Evolutionary conservation across 805 yeast genomes (phyloP).

Genomic region (Nakazawaea anatomiae): DNA sequence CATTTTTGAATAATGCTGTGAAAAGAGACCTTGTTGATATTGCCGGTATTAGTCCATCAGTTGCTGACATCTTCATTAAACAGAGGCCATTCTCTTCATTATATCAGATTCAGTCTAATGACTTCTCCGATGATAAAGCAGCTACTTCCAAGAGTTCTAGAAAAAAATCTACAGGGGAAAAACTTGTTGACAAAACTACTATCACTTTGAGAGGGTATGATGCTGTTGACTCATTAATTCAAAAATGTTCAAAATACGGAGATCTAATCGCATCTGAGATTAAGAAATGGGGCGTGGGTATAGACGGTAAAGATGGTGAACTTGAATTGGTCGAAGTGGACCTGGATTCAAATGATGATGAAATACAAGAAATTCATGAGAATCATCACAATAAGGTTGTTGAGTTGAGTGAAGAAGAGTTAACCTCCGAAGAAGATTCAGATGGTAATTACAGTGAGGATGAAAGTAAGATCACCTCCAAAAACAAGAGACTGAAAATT

Average conservation of each 20-base stretch:
- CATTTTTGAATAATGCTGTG: slow-evolving; percentile 75
- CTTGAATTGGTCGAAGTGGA: slow-evolving; percentile 54
- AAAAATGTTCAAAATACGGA: slow-evolving; percentile 77
- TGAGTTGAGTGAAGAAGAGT: slow-evolving; percentile 34
- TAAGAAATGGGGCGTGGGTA: slow-evolving; percentile 81
- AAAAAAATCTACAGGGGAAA: slow-evolving; percentile 62
- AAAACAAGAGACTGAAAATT: not conserved
- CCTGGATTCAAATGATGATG: slow-evolving; percentile 24
- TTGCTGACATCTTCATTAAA: slow-evolving; percentile 58
- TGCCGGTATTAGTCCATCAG: slow-evolving; percentile 59
- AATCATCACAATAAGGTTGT: slow-evolving; percentile 31
- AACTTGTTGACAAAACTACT: slow-evolving; percentile 63
- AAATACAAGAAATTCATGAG: slow-evolving; percentile 16
- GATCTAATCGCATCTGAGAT: slow-evolving; percentile 64
- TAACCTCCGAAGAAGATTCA: slow-evolving; percentile 27
- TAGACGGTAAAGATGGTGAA: slow-evolving; percentile 59
- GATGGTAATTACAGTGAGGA: slow-evolving; percentile 23
- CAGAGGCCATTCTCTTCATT: slow-evolving; percentile 66
- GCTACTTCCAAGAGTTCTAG: slow-evolving; percentile 20
- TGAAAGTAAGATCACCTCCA: slow-evolving; percentile 2
- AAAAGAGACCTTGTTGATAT: slow-evolving; percentile 75
- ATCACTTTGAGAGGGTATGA: slow-evolving; percentile 78
- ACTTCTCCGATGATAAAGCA: slow-evolving; percentile 32
- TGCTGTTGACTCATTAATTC: slow-evolving; percentile 90
- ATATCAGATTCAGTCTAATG: slow-evolving; percentile 51